Evolutionary conservation across 352 stramenopile genomes (phyloP), one percentile per base, ranked within the genome.

Genomic region (Globisporangium rhizosaccharum): DNA sequence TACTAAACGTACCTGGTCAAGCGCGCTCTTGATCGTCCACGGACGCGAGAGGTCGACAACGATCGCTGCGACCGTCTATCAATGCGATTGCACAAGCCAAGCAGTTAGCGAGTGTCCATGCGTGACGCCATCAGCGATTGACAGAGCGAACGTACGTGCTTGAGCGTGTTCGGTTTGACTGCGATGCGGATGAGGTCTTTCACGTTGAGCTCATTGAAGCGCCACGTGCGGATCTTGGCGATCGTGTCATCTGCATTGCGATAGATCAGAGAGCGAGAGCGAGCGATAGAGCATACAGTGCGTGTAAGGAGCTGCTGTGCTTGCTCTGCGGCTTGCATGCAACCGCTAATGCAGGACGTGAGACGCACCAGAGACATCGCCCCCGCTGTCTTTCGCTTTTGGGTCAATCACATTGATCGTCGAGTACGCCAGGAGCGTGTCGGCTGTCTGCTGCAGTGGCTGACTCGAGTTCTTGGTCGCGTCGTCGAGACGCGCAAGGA

Each of bases 21-120:
- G 59, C 42, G 77, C 76, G 57, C 67, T 81, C 68, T 94, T 91
- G 67, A 94, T 89, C 30, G 80, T 88, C 85, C 85, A 94, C 12
- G 80, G 82, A 28, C 77, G 70, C 45, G 78, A 89, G 45, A 89
- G 59, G 66, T 94, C 85, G 48, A 92, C 44, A 46, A 88, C 79
- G 51, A 94, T 75, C 0, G 64, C 73, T 23, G 81, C 70, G 41
- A 90, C 75, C 3, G 79, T 94, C 66, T 94, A 56, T 42, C 50
- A 45, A 30, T 42, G n/a, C n/a, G 26, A 44, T 33, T 6, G 12
- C 1, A 10, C 3, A 0, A 15, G 42, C 30, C 28, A 36, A 15
- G n/a, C 56, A 49, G 25, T 17, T 23, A 61, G 12, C 18, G 50
- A 50, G 39, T 33, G 28, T 33, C 28, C 17, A 12, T 15, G 15